Percentiles rank a stretch among this genome's conserved stretches.
Evolutionary conservation across 2,329 filamentous ascomycete genomes (phyloP).

Genomic region (Fusarium hostae): DNA sequence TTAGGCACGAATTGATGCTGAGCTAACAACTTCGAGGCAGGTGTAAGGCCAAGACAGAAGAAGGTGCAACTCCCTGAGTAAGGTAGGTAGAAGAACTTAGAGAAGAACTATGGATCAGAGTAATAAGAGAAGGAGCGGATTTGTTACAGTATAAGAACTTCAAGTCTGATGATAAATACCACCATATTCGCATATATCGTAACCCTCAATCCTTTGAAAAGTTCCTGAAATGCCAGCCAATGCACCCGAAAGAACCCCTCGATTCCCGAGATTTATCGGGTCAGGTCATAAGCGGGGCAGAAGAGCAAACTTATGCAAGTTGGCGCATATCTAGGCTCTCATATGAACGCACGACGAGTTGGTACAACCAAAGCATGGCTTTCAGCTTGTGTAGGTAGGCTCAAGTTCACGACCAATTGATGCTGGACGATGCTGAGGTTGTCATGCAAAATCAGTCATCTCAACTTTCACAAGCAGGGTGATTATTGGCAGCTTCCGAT

Average conservation of each 20-base stretch:
- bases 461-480: background rate
- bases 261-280: constrained; percentile 42
- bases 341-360: constrained; percentile 1
- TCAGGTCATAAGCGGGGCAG: constrained; percentile 40
- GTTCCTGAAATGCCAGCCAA: constrained; percentile 12
- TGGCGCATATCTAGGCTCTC: constrained; percentile 7
- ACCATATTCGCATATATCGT: constrained; percentile 27
- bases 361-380: background rate
- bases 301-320: constrained; percentile 20
- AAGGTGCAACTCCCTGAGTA: background rate
- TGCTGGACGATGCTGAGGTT: background rate
- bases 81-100: background rate
- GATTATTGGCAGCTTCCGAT: background rate
- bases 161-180: background rate
- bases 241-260: constrained; percentile 14
- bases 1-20: background rate
- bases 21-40: background rate
- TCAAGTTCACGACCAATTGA: background rate
- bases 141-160: constrained; percentile 22
- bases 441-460: constrained; percentile 9
- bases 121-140: constrained; percentile 13
- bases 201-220: constrained; percentile 15
- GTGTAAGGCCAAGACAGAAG: background rate
- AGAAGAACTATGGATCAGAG: background rate
- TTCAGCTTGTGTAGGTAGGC: background rate